phyloP scores from a whole-genome alignment of 1,284 basidiomycete species.

The Cutaneotrichosporon daszewskae region DNA sequence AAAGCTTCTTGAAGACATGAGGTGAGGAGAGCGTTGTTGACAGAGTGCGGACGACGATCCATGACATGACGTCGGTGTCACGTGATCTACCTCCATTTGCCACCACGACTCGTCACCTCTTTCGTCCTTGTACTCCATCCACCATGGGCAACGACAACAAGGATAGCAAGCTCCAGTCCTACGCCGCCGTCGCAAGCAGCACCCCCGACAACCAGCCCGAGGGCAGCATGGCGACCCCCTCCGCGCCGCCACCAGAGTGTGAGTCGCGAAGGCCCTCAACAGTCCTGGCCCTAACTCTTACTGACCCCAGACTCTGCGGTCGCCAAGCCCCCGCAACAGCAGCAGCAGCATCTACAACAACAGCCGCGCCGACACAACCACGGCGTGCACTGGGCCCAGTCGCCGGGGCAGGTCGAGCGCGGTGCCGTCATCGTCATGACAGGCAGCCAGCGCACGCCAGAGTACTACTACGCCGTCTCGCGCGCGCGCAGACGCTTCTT shows the following conservation, averaged over 20 bases:
- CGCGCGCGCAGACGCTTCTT: constrained; percentile 41
- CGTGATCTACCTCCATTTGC: neutral
- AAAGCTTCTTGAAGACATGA: too few relatives aligned
- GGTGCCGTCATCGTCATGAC: constrained; percentile 7
- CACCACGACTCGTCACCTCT: neutral
- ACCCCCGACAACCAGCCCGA: constrained; percentile 6
- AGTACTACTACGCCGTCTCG: constrained; percentile 20
- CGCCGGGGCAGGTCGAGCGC: constrained; percentile 2
- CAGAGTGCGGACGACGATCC: neutral
- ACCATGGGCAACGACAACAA: constrained; percentile 3
- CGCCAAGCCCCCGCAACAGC: neutral
- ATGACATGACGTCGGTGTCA: too few relatives aligned
- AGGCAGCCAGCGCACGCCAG: constrained; percentile 2
- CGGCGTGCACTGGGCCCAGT: neutral
- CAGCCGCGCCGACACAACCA: neutral
- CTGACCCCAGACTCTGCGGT: constrained; percentile 1
- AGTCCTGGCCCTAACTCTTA: neutral
- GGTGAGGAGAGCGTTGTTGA: neutral
- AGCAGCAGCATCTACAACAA: neutral
- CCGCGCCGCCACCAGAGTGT: constrained; percentile 8
- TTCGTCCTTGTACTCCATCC: neutral
- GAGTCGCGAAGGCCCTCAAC: neutral
- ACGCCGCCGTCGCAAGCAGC: constrained; percentile 5
- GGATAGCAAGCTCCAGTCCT: neutral
- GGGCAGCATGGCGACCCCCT: neutral